Base-by-base conservation (phyloP, 805 yeast species). In the Pichia phayaonensis region DNA sequence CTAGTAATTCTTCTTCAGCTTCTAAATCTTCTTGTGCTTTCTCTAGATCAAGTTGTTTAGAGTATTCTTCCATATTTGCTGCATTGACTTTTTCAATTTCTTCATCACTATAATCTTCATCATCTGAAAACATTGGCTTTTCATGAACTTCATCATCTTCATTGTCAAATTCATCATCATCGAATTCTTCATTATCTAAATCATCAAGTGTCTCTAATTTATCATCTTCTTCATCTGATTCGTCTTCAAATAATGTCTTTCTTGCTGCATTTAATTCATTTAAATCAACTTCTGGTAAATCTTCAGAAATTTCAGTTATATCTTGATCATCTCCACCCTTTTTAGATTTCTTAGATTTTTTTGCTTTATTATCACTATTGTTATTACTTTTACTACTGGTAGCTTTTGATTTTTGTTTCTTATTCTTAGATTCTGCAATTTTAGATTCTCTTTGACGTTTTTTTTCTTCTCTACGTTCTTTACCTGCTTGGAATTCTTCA, bases 111-210 rank as follows among this genome's bases (percentile, higher is more conserved):
- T 80, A 85, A 48, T 82, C 88, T 42, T 57, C 60, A 55, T 83
- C 88, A 61, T 88, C 96, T 21, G 95, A 85, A 60, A 88, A 90
- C 82, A 84, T 81, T 44, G 94, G 90, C 58, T 73, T 79, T 20
- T 67, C 83, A 53, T 78, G 72, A 4, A 54, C 72, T 44, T 77
- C 86, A 51, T 83, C 88, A 38, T 80, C 90, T 27, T 66, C 72
- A 31, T 59, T 62, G 31, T 67, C 71, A 29, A n/a, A n/a, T n/a
- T 52, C 52, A 23, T 40, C 42, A 27, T 18, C 73, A 21, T 69
- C 73, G 20, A 49, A 53, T 20, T 56, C 59, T 20, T 57, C 58
- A 23, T 53, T 50, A 23, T 40, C 42, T 22, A 57, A 41, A 46
- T 57, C 60, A 26, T 57, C 61, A 38, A 61, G 49, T 27, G 63